Conservation (phyloP, 2,329 filamentous ascomycete species). For the Neonectria faginata region DNA sequence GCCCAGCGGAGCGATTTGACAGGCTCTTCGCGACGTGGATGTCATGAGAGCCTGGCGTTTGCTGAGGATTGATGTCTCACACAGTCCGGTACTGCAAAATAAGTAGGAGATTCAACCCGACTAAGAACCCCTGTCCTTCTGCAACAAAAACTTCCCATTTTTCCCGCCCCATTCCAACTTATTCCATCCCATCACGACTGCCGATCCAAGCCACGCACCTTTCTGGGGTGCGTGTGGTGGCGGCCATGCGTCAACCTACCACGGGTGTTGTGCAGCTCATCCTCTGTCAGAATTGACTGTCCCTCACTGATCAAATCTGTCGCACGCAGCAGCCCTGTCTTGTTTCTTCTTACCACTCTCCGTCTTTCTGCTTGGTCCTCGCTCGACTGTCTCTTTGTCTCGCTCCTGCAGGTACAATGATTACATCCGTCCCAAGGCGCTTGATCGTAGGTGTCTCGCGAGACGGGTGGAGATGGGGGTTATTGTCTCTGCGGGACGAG, state of each 20-base stretch:
- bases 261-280: background rate
- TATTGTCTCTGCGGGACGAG: conserved; percentile 7
- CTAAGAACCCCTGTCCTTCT: conserved; percentile 10
- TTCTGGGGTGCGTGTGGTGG: conserved; percentile 6
- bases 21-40: conserved; percentile 10
- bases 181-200: conserved; percentile 4
- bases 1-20: conserved; percentile 15
- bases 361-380: background rate
- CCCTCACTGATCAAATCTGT: background rate
- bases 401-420: conserved; percentile 18
- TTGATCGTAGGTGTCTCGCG: conserved; percentile 16
- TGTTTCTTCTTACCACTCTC: background rate
- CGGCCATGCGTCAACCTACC: conserved; percentile 1
- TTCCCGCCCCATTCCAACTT: conserved; percentile 6
- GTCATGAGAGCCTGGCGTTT: background rate
- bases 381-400: conserved; percentile 9
- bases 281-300: background rate
- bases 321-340: background rate
- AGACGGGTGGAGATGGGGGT: conserved; percentile 1
- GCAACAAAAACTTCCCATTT: conserved; percentile 6
- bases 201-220: conserved; percentile 4
- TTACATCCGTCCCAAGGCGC: conserved; percentile 5
- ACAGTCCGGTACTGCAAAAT: background rate
- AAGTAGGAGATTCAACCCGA: conserved; percentile 4
- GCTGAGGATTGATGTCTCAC: background rate